Percentiles rank a stretch among this genome's conserved stretches.
phyloP scores from a whole-genome alignment of 768 basidiomycete species.

The Boletus huronensis region DNA sequence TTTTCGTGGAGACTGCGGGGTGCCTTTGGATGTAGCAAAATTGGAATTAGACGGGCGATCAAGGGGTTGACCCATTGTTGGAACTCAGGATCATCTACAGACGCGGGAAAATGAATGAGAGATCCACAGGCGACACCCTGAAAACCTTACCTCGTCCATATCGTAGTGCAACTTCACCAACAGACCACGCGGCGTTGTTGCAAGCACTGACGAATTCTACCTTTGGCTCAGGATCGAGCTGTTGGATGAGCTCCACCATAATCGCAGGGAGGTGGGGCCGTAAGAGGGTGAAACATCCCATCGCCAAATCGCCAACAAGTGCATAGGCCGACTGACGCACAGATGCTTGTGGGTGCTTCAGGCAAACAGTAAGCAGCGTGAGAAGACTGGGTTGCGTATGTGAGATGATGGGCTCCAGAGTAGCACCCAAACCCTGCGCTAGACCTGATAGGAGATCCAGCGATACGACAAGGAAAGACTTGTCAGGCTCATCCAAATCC shows the following conservation, averaged over 20 bases:
- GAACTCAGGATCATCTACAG: conserved; percentile 76
- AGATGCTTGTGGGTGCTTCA: conserved; percentile 94
- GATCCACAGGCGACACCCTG: neutral
- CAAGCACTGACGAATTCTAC: conserved; percentile 94
- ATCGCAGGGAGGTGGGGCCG: conserved; percentile 83
- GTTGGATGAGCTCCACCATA: conserved; percentile 84
- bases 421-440: conserved; percentile 86
- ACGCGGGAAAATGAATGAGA: conserved; percentile 6
- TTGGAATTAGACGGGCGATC: conserved; percentile 86
- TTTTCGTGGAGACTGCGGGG: conserved; percentile 96
- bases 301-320: conserved; percentile 96
- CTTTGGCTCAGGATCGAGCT: conserved; percentile 91
- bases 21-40: conserved; percentile 87
- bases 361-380: conserved; percentile 76
- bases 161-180: conserved; percentile 94
- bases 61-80: conserved; percentile 88
- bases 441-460: conserved; percentile 95
- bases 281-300: conserved; percentile 87
- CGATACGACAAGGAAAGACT: conserved; percentile 95
- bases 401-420: conserved; percentile 70
- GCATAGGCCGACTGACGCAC: conserved; percentile 97
- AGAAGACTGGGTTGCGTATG: conserved; percentile 74
- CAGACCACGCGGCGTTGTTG: conserved; percentile 99
- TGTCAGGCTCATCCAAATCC: conserved; percentile 92
- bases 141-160: conserved; percentile 65